These are phyloP conservation scores for Geotrichum histeridarum DNA, from an alignment of 1,139 yeast genomes.

Conservation along the genomic window DNA sequence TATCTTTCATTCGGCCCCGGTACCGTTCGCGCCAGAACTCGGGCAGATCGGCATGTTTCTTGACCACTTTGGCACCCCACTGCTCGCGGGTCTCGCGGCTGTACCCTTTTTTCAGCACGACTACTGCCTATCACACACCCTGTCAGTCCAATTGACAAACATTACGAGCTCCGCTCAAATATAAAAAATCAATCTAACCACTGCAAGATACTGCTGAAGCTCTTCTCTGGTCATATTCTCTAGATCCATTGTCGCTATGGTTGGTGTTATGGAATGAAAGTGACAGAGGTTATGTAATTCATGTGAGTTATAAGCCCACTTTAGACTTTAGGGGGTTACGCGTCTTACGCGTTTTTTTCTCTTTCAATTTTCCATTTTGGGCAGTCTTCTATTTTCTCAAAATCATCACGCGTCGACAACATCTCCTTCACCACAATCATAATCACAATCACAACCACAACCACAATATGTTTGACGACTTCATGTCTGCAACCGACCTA, in stretches of 20 bases:
- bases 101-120: conserved; percentile 11
- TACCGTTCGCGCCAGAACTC: conserved; percentile 16
- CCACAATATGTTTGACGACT: too few species aligned
- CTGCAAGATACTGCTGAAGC: conserved; percentile 5
- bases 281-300: neutral
- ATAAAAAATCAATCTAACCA: conserved; percentile 4
- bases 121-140: conserved; percentile 6
- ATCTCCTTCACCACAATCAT: too few species aligned
- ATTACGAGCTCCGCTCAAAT: neutral
- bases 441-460: too few species aligned
- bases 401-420: too few species aligned
- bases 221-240: conserved; percentile 3
- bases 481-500: too few species aligned
- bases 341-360: too few species aligned
- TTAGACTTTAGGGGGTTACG: too few species aligned
- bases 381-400: too few species aligned
- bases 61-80: neutral
- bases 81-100: neutral
- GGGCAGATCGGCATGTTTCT: conserved; percentile 12
- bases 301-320: too few species aligned
- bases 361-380: too few species aligned
- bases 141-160: conserved; percentile 4
- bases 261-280: neutral
- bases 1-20: conserved; percentile 4
- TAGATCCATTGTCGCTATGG: neutral